A percentile compares a stretch with the other conserved stretches of the same genome.
Conservation (phyloP, 2,329 filamentous ascomycete species). For the Aspergillus eucalypticola region DNA sequence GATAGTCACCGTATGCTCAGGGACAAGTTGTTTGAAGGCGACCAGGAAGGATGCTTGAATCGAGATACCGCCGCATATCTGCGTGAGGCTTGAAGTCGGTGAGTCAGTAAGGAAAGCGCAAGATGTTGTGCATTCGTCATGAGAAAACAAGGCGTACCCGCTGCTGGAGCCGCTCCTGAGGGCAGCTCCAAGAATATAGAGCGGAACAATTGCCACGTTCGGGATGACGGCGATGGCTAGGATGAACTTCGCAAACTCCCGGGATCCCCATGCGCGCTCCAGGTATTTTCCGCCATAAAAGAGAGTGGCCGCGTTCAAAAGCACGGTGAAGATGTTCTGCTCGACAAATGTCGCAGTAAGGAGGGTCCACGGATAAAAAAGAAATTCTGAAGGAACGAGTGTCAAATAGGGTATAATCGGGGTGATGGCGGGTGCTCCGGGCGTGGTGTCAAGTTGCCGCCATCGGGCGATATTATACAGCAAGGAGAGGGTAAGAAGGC, state of each 20-base stretch:
- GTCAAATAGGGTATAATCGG: constrained; percentile 83
- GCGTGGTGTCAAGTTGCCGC: constrained; percentile 68
- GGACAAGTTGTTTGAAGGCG: constrained; percentile 95
- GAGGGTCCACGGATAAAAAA: constrained; percentile 92
- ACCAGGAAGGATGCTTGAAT: constrained; percentile 93
- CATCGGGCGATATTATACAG: constrained; percentile 67
- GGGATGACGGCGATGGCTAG: constrained; percentile 75
- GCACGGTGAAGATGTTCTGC: constrained; percentile 84
- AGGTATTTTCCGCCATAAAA: constrained; percentile 94
- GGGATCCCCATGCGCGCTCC: constrained; percentile 91
- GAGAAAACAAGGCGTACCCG: constrained; percentile 35
- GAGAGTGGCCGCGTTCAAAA: constrained; percentile 73
- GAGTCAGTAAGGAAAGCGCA: constrained; percentile 25
- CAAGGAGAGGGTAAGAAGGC: constrained; percentile 73
- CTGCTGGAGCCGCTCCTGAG: constrained; percentile 52
- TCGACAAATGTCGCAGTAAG: constrained; percentile 84
- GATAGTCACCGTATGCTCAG: constrained; percentile 93
- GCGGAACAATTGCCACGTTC: constrained; percentile 71
- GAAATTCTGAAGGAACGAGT: constrained; percentile 77
- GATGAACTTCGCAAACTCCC: constrained; percentile 89
- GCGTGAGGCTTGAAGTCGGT: constrained; percentile 62
- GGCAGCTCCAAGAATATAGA: constrained; percentile 72
- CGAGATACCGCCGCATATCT: constrained; percentile 84
- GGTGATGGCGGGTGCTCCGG: constrained; percentile 37
- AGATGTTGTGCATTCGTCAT: constrained; percentile 20